Percentiles rank a stretch among this genome's conserved stretches.
Conservation (phyloP, 2,329 filamentous ascomycete species). For the Aspergillus tamarii region DNA sequence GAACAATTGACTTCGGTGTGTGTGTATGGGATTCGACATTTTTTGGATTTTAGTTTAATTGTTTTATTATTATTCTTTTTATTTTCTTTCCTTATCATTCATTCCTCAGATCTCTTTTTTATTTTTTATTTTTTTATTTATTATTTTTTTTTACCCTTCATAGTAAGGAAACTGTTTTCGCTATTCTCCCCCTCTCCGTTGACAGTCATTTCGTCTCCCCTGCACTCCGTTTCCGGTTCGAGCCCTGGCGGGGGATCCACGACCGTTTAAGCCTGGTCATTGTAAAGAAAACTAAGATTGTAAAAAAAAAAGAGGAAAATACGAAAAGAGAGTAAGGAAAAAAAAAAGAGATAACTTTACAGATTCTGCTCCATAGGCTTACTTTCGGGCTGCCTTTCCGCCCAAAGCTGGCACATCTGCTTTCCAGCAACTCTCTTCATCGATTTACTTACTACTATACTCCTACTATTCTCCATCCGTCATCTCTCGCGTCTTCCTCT, state of each 20-base stretch:
- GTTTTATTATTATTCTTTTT: constrained; percentile 3
- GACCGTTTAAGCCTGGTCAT: constrained; percentile 29
- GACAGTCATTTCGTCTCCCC: constrained; percentile 30
- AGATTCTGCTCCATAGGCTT: constrained; percentile 17
- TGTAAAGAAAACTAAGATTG: constrained; percentile 16
- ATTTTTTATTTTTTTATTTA: background rate
- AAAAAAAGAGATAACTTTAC: constrained; percentile 15
- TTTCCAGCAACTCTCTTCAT: constrained; percentile 1
- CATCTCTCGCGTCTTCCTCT: constrained; percentile 17
- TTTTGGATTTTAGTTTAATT: constrained; percentile 6
- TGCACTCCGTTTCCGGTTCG: constrained; percentile 38
- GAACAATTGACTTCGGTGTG: background rate
- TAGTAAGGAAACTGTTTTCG: constrained; percentile 16
- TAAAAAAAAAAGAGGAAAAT: constrained; percentile 13
- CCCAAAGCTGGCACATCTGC: constrained; percentile 23
- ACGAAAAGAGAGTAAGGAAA: constrained; percentile 11
- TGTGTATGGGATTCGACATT: background rate
- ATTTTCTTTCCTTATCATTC: background rate
- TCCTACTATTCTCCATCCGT: constrained; percentile 9
- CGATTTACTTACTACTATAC: background rate
- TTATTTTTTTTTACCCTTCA: background rate
- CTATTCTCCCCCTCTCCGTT: constrained; percentile 18
- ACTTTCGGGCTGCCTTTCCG: constrained; percentile 21
- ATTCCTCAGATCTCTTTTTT: background rate
- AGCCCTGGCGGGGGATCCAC: constrained; percentile 39